These are phyloP conservation scores for apple (Malus domestica) DNA, from an alignment of 306 rosid species.

Conservation along the genomic window DNA sequence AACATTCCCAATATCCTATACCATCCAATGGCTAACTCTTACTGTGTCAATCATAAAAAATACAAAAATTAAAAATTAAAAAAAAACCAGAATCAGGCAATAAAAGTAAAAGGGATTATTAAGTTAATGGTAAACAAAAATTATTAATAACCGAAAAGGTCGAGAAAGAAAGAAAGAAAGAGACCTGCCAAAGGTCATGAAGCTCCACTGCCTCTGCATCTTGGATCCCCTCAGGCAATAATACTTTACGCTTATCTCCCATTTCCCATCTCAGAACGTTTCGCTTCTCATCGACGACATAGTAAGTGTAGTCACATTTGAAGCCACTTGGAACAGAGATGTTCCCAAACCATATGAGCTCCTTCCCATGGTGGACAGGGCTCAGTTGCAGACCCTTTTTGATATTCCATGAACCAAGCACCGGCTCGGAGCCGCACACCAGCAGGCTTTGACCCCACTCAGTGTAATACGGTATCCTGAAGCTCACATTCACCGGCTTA, in stretches of 20 bases:
- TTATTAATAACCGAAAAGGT: not conserved
- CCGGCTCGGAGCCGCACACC: conserved; percentile 74
- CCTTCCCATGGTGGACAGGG: conserved; percentile 62
- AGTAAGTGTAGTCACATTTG: conserved; percentile 59
- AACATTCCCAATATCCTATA: conserved; percentile 1
- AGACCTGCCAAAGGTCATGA: conserved; percentile 94
- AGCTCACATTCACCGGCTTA: conserved; percentile 63
- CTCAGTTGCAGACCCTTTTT: conserved; percentile 68
- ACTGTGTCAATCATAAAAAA: too few species aligned
- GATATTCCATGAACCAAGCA: conserved; percentile 86
- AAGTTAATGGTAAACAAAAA: not conserved
- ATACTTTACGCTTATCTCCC: conserved; percentile 64
- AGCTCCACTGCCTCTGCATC: conserved; percentile 65
- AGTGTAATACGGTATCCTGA: conserved; percentile 72
- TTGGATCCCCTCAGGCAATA: conserved; percentile 50
- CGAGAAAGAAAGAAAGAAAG: conserved; percentile 16
- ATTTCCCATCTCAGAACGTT: conserved; percentile 63
- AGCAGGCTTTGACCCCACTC: conserved; percentile 87
- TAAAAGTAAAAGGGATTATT: not conserved
- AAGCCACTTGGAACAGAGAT: conserved; percentile 60
- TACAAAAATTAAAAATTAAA: too few species aligned
- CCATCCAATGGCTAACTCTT: not conserved
- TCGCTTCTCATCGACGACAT: conserved; percentile 73
- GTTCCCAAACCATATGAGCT: conserved; percentile 77
- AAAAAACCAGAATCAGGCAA: not conserved